Evolutionary conservation across 2,329 filamentous ascomycete genomes (phyloP).

Genomic region (Passalora sequoiae): DNA sequence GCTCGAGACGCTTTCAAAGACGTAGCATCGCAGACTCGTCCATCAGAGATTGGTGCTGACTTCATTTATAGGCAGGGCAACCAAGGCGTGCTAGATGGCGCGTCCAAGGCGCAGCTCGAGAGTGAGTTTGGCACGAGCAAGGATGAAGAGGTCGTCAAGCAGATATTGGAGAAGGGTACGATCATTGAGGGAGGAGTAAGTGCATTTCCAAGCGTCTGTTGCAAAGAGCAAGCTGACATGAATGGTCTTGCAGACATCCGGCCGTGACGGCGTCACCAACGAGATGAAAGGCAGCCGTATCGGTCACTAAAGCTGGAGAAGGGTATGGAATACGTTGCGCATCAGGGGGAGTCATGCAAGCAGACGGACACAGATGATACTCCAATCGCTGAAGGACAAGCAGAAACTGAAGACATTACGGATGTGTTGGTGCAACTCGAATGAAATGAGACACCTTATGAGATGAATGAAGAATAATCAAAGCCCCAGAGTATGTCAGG

Average conservation of each 20-base stretch:
- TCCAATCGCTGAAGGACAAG: no score
- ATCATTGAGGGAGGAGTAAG: constrained; percentile 58
- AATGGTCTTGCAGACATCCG: constrained; percentile 31
- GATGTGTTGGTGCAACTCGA: no score
- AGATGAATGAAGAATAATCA: no score
- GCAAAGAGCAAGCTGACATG: background rate
- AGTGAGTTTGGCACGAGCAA: constrained; percentile 79
- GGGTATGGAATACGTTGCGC: no score
- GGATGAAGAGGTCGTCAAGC: constrained; percentile 74
- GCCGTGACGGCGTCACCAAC: constrained; percentile 42
- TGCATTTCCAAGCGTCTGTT: constrained; percentile 12
- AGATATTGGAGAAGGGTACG: constrained; percentile 72
- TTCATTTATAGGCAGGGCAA: constrained; percentile 64
- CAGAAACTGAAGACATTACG: no score
- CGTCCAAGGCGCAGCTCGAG: constrained; percentile 69
- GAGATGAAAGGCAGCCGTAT: constrained; percentile 35
- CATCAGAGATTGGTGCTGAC: background rate
- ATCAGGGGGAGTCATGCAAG: no score
- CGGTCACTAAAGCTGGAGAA: constrained; percentile 29
- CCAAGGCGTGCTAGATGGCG: constrained; percentile 71
- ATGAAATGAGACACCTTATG: no score
- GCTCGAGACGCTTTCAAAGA: constrained; percentile 3
- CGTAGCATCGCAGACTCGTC: background rate
- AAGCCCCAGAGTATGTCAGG: no score
- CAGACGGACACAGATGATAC: no score